Evolutionary conservation across 345 rosid genomes (phyloP).

Genomic region (Iberis pinnata): DNA sequence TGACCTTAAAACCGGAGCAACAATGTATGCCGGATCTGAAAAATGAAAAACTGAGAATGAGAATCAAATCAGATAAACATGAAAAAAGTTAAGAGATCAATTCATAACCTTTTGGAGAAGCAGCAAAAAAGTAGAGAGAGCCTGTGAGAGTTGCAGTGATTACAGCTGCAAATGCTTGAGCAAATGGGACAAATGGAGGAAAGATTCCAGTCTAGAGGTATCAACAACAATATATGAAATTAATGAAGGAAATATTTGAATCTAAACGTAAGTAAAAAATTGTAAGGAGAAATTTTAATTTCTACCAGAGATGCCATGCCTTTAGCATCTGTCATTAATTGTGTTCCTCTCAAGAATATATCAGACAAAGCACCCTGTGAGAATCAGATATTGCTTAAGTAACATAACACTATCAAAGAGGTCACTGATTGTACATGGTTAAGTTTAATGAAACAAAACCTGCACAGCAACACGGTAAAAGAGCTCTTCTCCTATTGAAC

Average conservation of each 20-base stretch:
- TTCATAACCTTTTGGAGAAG: slow-evolving; percentile 78
- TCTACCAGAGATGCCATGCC: slow-evolving; percentile 88
- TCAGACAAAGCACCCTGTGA: slow-evolving; percentile 81
- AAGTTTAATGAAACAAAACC: slow-evolving; percentile 35
- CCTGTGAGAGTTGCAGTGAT: slow-evolving; percentile 86
- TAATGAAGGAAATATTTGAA: not conserved
- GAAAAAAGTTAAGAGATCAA: not conserved
- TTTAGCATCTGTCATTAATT: slow-evolving; percentile 49
- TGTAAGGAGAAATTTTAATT: not conserved
- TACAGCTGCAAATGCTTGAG: slow-evolving; percentile 95
- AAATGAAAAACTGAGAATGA: slow-evolving; percentile 16
- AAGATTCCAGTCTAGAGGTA: slow-evolving; percentile 61
- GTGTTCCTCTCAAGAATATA: slow-evolving; percentile 73
- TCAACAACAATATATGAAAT: slow-evolving; percentile 1
- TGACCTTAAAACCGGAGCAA: slow-evolving; percentile 71
- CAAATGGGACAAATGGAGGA: slow-evolving; percentile 95
- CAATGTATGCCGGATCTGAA: slow-evolving; percentile 81
- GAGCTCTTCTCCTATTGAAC: slow-evolving; percentile 98
- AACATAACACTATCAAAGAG: not conserved
- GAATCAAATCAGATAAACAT: not conserved
- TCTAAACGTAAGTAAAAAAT: too few species aligned
- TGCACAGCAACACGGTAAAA: slow-evolving; percentile 96
- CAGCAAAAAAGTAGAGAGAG: slow-evolving; percentile 75
- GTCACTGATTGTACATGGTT: not conserved
- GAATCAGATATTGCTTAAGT: slow-evolving; percentile 7